Conservation (phyloP, 768 basidiomycete genomes). For the Punctularia strigosozonata region DNA sequence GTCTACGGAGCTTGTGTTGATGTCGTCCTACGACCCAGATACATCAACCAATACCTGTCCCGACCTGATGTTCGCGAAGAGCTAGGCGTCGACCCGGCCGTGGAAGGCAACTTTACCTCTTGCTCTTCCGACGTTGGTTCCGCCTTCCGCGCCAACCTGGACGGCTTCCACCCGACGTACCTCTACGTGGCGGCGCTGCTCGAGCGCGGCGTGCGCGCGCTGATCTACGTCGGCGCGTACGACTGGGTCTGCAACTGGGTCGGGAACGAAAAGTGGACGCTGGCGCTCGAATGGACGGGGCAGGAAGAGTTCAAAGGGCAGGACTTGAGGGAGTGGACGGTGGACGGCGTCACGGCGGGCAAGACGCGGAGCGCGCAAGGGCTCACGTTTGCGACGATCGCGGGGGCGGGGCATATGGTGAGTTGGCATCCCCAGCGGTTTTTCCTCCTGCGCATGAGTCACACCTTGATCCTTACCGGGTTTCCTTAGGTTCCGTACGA, state of each 20-base stretch:
- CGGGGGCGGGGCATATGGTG: conserved; percentile 71
- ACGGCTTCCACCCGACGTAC: conserved; percentile 20
- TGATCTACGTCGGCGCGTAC: conserved; percentile 44
- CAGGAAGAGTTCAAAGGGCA: conserved; percentile 31
- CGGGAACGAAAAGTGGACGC: conserved; percentile 52
- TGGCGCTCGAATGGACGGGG: conserved; percentile 49
- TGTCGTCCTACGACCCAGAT: too few species aligned
- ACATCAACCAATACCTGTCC: conserved; percentile 52
- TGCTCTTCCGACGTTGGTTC: conserved; percentile 29
- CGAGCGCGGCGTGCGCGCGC: conserved; percentile 38
- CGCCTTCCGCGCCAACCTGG: conserved; percentile 36
- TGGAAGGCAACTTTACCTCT: conserved; percentile 25
- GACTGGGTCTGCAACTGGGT: conserved; percentile 54
- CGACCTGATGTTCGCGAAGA: conserved; percentile 35
- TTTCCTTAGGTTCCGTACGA: conserved; percentile 44
- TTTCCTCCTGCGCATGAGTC: neutral
- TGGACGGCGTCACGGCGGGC: conserved; percentile 41
- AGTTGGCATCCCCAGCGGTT: neutral
- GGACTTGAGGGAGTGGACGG: conserved; percentile 39
- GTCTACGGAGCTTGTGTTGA: too few species aligned
- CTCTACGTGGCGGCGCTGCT: conserved; percentile 39
- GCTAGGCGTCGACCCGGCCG: conserved; percentile 51
- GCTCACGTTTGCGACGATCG: conserved; percentile 50
- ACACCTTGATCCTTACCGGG: neutral
- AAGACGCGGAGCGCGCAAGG: conserved; percentile 38